A percentile compares a stretch with the other conserved stretches of the same genome.
Conservation (phyloP, 2,329 filamentous ascomycete genomes). For the Phialemoniopsis sp. region DNA sequence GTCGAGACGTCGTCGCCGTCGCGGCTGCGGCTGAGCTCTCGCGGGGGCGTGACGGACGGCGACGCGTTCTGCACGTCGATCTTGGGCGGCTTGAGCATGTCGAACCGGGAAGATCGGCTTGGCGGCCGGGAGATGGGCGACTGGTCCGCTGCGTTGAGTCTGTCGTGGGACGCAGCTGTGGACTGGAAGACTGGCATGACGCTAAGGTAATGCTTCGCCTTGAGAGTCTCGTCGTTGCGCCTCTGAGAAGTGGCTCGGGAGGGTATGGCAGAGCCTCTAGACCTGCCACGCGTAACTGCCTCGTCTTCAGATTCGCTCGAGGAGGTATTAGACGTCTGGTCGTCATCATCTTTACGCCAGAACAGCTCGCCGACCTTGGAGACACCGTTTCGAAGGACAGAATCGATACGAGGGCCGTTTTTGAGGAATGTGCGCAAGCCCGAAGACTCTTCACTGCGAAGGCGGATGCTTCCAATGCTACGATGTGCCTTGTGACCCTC, state of each 20-base stretch:
- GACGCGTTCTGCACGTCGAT: slow-evolving; percentile 42
- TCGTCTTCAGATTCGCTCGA: slow-evolving; percentile 48
- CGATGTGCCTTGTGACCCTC: slow-evolving; percentile 44
- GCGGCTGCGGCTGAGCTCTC: slow-evolving; percentile 5
- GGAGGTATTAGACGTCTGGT: slow-evolving; percentile 28
- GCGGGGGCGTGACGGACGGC: slow-evolving; percentile 27
- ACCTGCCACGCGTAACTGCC: slow-evolving; percentile 28
- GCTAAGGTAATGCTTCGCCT: slow-evolving; percentile 43
- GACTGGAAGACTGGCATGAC: slow-evolving; percentile 42
- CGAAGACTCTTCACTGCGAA: slow-evolving; percentile 34
- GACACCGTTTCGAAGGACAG: slow-evolving; percentile 58
- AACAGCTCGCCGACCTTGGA: slow-evolving; percentile 53
- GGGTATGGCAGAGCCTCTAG: slow-evolving; percentile 21
- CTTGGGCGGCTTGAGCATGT: slow-evolving; percentile 43
- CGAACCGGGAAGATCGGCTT: slow-evolving; percentile 39
- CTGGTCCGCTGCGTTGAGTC: slow-evolving; percentile 3
- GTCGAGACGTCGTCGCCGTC: slow-evolving; percentile 4
- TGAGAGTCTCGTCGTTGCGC: slow-evolving; percentile 1
- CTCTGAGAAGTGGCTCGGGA: slow-evolving; percentile 19
- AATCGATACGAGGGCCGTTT: slow-evolving; percentile 64
- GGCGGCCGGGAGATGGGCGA: slow-evolving; percentile 22
- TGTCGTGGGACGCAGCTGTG: slow-evolving; percentile 3
- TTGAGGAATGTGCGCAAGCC: slow-evolving; percentile 74
- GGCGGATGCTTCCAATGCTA: slow-evolving; percentile 42
- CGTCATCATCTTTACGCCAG: slow-evolving; percentile 32